These are phyloP conservation scores for Ustilago trichophora DNA, from an alignment of 1,284 basidiomycete genomes.

Conservation along the genomic window DNA sequence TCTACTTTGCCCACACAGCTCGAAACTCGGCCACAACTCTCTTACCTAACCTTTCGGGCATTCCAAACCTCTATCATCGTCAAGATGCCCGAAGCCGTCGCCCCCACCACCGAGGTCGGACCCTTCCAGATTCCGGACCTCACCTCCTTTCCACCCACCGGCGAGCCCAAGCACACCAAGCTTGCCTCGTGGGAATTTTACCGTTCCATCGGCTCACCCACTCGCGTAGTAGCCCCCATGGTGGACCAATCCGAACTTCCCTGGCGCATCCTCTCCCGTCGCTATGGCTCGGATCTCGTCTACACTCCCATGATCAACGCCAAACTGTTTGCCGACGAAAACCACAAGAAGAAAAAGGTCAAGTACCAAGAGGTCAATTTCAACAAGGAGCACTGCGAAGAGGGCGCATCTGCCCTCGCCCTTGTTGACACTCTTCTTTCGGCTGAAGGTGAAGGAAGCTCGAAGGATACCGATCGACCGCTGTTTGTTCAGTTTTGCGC, in stretches of 20 bases:
- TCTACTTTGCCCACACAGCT: not conserved
- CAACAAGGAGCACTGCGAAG: constrained; percentile 48
- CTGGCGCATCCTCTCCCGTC: constrained; percentile 86
- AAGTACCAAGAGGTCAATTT: constrained; percentile 49
- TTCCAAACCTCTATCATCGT: too few relatives aligned
- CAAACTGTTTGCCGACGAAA: constrained; percentile 75
- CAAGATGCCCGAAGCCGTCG: constrained; percentile 38
- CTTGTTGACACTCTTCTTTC: not conserved
- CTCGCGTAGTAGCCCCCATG: constrained; percentile 93
- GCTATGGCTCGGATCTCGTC: constrained; percentile 81
- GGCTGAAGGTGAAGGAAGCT: not conserved
- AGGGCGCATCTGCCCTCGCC: constrained; percentile 35
- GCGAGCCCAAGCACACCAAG: constrained; percentile 69
- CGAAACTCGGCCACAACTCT: too few relatives aligned
- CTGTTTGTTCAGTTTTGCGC: constrained; percentile 92
- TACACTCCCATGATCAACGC: constrained; percentile 99
- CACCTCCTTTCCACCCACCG: constrained; percentile 58
- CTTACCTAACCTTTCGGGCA: too few relatives aligned
- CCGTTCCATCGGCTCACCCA: constrained; percentile 80
- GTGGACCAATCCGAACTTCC: constrained; percentile 91
- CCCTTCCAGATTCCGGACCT: constrained; percentile 37
- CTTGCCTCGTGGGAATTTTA: constrained; percentile 85
- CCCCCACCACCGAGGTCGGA: constrained; percentile 18
- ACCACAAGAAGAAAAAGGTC: constrained; percentile 41
- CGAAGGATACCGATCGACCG: constrained; percentile 75